These are phyloP conservation scores for Fusarium phyllophilum DNA, from an alignment of 2,329 filamentous ascomycete genomes.

Conservation along the genomic window DNA sequence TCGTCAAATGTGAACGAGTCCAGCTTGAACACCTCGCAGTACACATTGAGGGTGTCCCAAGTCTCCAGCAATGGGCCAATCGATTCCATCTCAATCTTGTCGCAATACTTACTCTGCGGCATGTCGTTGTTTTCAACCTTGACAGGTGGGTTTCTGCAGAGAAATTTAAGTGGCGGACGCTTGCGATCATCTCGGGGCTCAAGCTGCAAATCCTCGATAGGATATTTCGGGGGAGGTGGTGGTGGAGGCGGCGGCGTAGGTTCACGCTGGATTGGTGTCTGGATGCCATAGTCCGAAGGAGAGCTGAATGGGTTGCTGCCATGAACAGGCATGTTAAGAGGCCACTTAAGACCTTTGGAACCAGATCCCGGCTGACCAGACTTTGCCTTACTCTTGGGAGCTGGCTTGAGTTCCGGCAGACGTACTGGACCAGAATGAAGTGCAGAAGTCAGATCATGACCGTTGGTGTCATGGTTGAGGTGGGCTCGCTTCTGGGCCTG, in stretches of 20 bases:
- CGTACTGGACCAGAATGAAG: slow-evolving; percentile 61
- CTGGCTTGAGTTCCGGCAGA: slow-evolving; percentile 78
- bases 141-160: slow-evolving; percentile 72
- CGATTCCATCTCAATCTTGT: slow-evolving; percentile 80
- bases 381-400: slow-evolving; percentile 75
- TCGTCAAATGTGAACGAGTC: slow-evolving; percentile 99
- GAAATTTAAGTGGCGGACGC: slow-evolving; percentile 81
- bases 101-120: slow-evolving; percentile 19
- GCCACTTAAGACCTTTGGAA: slow-evolving; percentile 58
- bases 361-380: slow-evolving; percentile 47
- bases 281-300: slow-evolving; percentile 55
- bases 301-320: slow-evolving; percentile 60
- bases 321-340: slow-evolving; percentile 44
- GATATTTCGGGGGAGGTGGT: slow-evolving; percentile 87
- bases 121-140: slow-evolving; percentile 53
- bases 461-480: slow-evolving; percentile 57
- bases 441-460: slow-evolving; percentile 47
- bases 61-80: slow-evolving; percentile 88
- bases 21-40: slow-evolving; percentile 91
- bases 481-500: slow-evolving; percentile 72
- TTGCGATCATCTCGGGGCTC: slow-evolving; percentile 72
- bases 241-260: slow-evolving; percentile 69
- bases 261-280: slow-evolving; percentile 41
- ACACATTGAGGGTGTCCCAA: slow-evolving; percentile 98
- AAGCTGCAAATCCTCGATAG: slow-evolving; percentile 92